A percentile compares a stretch with the other conserved stretches of the same genome.
Evolutionary conservation across 306 rosid genomes (phyloP).

Genomic region (Rosa multiflora): DNA sequence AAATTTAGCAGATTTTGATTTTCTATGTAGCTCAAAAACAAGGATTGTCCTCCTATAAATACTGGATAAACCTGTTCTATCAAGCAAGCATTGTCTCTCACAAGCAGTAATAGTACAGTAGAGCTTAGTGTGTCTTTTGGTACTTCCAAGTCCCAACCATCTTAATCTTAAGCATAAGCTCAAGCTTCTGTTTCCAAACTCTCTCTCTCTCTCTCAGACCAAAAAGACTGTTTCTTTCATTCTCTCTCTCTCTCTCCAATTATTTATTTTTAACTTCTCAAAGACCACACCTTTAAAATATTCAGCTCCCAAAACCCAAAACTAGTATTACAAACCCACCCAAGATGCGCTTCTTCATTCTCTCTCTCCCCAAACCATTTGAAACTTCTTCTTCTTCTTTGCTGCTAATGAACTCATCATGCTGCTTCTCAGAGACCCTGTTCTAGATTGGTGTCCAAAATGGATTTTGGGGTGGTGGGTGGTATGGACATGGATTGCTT

Average conservation of each 20-base stretch:
- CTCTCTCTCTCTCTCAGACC: neutral
- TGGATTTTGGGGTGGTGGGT: conserved; percentile 48
- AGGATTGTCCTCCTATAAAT: neutral
- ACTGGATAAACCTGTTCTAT: neutral
- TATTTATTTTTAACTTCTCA: conserved; percentile 25
- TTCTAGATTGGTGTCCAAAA: conserved; percentile 36
- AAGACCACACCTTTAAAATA: conserved; percentile 24
- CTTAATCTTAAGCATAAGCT: neutral
- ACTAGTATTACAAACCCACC: conserved; percentile 14
- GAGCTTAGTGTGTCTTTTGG: neutral
- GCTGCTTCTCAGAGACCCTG: conserved; percentile 21
- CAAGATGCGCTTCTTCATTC: conserved; percentile 36
- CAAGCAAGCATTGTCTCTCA: neutral
- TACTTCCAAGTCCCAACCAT: neutral
- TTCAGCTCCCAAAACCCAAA: conserved; percentile 18
- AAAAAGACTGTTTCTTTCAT: conserved; percentile 12
- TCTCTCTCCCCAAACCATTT: conserved; percentile 21
- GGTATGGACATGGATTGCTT: conserved; percentile 34
- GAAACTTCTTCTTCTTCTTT: conserved; percentile 12
- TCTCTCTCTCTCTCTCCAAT: conserved; percentile 17
- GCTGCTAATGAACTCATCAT: conserved; percentile 35
- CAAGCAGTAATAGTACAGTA: neutral
- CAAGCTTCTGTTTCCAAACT: neutral
- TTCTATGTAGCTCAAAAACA: neutral
- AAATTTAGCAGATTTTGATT: neutral